Evolutionary conservation across 257 asterid genomes (phyloP), one percentile per base, ranked within the genome.

Genomic region (Paraleonurus japonicus): DNA sequence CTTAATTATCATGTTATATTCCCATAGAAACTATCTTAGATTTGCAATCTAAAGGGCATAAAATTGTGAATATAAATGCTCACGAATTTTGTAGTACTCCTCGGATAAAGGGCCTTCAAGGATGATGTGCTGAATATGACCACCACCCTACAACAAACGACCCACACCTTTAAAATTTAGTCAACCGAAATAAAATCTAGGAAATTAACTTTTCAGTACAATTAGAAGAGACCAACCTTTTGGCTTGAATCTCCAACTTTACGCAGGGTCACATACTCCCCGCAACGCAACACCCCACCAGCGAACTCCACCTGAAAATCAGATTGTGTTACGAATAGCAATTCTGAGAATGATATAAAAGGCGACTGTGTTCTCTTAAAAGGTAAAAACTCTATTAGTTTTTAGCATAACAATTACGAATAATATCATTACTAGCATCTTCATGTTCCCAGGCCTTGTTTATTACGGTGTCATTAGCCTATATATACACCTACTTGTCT

Each of bases 91-190:
- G 81, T 91, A 94, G 80, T 89, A 94, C 81, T 94, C 99, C 69
- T 88, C 97, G 0, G 99, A 82, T 61, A 94, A 83, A 15, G 99
- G 99, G 27, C 99, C 99, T 83, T 94, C 99, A 27, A 94, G 96
- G 80, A 94, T 70, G 68, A 94, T 88, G 65, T 94, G 96, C 81
- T 91, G 99, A 61, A 86, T 83, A 43, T 86, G 79, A 70, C 87
- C 95, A 63, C 91, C 96, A 73, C 95, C 95, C 96, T 89, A 69
- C 74, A 70, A 48, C 28, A 81, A 59, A 75, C 30, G 5, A 13
- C 9, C 47, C 59, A 23, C 65, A n/a, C 63, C 13, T 71, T 67
- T 57, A 55, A 27, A 37, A 66, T 70, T n/a, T 39, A 61, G 53
- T 65, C 37, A 32, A 50, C 67, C 35, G 66, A 66, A 64, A 50